A percentile compares a stretch with the other conserved stretches of the same genome.
These are phyloP conservation scores for Exophiala bonariae DNA, from an alignment of 2,329 filamentous ascomycete genomes.

Conservation along the genomic window DNA sequence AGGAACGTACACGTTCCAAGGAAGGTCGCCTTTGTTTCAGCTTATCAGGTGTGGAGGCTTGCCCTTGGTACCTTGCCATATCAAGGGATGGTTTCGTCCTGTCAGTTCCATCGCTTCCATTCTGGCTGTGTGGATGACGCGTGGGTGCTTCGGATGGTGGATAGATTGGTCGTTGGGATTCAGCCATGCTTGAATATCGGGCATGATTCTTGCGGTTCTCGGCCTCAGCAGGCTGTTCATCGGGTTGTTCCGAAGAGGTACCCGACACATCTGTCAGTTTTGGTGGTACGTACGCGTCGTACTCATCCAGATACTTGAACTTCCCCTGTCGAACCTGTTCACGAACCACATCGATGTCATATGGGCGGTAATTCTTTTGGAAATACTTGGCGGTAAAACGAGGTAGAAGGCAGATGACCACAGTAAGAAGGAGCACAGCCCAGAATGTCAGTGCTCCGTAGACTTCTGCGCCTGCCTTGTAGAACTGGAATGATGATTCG, in stretches of 20 bases:
- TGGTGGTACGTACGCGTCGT: slow-evolving; percentile 53
- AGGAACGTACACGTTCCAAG: slow-evolving; percentile 71
- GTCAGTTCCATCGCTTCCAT: slow-evolving; percentile 91
- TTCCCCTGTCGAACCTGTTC: slow-evolving; percentile 84
- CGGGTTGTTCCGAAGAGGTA: slow-evolving; percentile 58
- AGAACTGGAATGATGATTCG: slow-evolving; percentile 64
- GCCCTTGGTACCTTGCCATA: slow-evolving; percentile 46
- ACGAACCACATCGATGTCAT: slow-evolving; percentile 91
- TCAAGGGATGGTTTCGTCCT: slow-evolving; percentile 57
- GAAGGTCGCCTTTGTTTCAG: slow-evolving; percentile 51
- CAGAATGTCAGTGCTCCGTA: slow-evolving; percentile 85
- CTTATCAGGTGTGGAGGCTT: slow-evolving; percentile 57
- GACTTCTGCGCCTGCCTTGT: slow-evolving; percentile 73
- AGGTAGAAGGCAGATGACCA: slow-evolving; percentile 80
- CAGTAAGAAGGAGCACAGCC: slow-evolving; percentile 76
- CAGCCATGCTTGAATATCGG: slow-evolving; percentile 62
- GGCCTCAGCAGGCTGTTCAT: slow-evolving; percentile 42
- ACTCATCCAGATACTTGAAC: slow-evolving; percentile 70
- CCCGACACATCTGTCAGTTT: slow-evolving; percentile 50
- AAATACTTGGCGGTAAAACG: slow-evolving; percentile 82
- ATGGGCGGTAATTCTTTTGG: slow-evolving; percentile 92
- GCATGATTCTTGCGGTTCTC: slow-evolving; percentile 41
- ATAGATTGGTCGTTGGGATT: slow-evolving; percentile 90
- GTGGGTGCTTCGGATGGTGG: slow-evolving; percentile 82
- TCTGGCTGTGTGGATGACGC: slow-evolving; percentile 80